These are phyloP conservation scores for Solanum pinnatisectum DNA, from an alignment of 257 asterid species.

Conservation along the genomic window DNA sequence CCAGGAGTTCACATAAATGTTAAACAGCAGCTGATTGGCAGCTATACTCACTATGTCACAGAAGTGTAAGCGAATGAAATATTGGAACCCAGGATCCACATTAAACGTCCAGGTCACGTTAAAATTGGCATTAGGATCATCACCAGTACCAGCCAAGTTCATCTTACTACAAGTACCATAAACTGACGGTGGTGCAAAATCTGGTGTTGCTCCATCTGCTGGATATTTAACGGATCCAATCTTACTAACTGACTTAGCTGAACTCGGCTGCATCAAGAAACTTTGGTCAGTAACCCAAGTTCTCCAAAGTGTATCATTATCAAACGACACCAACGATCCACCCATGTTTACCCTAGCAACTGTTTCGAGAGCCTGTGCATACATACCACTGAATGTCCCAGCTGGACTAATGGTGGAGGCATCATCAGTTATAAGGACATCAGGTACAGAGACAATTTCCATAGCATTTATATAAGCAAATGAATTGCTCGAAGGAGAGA, in stretches of 20 bases:
- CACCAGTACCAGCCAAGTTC: conserved; percentile 16
- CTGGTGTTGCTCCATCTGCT: conserved; percentile 34
- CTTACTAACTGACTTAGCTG: conserved; percentile 18
- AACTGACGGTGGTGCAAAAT: conserved; percentile 57
- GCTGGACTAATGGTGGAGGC: conserved; percentile 34
- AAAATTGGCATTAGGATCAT: conserved; percentile 34
- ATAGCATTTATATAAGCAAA: conserved; percentile 59
- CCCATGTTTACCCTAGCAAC: conserved; percentile 78
- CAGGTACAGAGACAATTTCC: conserved; percentile 64
- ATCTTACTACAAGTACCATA: conserved; percentile 65
- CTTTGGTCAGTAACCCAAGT: conserved; percentile 48
- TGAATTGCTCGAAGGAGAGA: conserved; percentile 40
- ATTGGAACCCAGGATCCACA: conserved; percentile 54
- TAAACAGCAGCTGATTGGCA: conserved; percentile 41
- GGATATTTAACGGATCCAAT: conserved; percentile 47
- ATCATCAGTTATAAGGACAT: conserved; percentile 42
- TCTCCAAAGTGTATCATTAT: conserved; percentile 60
- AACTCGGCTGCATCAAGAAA: conserved; percentile 18
- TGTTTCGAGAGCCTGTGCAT: conserved; percentile 45
- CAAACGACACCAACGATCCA: conserved; percentile 38
- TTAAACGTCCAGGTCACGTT: conserved; percentile 62
- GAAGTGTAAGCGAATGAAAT: conserved; percentile 60
- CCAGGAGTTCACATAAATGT: conserved; percentile 37
- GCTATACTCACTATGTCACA: conserved; percentile 62
- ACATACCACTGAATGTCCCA: conserved; percentile 35